Conservation (phyloP, 768 basidiomycete genomes). For the Hemileccinum rubropunctum region DNA sequence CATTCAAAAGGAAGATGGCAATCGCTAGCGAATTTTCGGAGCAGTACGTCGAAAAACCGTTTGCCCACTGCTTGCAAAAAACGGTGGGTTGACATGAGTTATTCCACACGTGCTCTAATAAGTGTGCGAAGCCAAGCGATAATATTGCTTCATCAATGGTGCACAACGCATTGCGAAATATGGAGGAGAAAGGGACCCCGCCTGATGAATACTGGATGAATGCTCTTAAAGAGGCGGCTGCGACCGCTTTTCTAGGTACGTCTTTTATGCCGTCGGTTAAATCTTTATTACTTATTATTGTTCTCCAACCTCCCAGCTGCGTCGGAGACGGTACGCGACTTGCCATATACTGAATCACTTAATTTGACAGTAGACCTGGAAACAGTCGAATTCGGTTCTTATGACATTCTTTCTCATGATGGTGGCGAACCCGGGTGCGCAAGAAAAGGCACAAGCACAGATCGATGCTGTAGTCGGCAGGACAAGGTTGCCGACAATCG, state of each 20-base stretch:
- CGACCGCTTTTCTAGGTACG: constrained; percentile 9
- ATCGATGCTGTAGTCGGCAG: not conserved
- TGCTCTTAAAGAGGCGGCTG: constrained; percentile 5
- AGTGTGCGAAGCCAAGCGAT: not conserved
- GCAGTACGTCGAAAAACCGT: constrained; percentile 5
- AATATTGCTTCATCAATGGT: constrained; percentile 3
- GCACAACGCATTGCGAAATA: constrained; percentile 1
- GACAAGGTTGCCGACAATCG: not conserved
- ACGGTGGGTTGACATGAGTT: not conserved
- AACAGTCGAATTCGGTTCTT: not conserved
- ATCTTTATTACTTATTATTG: not conserved
- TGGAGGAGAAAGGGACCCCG: not conserved
- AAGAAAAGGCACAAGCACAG: not conserved
- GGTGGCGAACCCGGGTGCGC: not conserved
- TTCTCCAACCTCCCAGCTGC: not conserved
- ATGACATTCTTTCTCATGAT: not conserved
- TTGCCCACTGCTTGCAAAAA: constrained; percentile 3
- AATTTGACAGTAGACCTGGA: not conserved
- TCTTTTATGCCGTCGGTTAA: not conserved
- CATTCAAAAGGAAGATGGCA: constrained; percentile 5
- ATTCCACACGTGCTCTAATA: not conserved
- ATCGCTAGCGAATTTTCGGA: not conserved
- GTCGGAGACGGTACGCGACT: not conserved
- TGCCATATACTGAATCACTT: not conserved
- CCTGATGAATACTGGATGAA: constrained; percentile 4